Percentiles rank a stretch among this genome's conserved stretches.
Conservation (phyloP, 2,329 filamentous ascomycete genomes). For the Metarhizium anisopliae region DNA sequence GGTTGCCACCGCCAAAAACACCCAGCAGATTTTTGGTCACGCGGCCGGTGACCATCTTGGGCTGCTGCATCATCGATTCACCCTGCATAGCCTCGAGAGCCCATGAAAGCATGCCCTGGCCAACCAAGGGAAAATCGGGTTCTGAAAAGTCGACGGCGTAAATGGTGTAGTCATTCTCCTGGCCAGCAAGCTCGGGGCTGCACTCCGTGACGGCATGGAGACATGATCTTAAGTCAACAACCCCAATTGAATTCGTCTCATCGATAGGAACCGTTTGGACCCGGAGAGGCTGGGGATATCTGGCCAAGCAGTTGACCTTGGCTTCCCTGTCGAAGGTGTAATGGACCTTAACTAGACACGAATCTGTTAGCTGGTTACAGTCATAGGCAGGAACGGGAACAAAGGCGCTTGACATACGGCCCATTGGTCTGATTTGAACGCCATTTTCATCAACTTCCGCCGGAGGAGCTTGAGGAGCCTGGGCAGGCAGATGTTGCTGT, state of each 20-base stretch:
- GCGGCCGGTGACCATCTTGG: conserved; percentile 76
- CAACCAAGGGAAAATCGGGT: conserved; percentile 83
- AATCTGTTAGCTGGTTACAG: conserved; percentile 11
- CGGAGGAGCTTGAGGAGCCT: conserved; percentile 12
- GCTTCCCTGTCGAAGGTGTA: conserved; percentile 91
- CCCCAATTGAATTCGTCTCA: conserved; percentile 70
- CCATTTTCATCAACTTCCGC: conserved; percentile 34
- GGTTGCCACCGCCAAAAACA: conserved; percentile 72
- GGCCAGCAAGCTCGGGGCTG: conserved; percentile 74
- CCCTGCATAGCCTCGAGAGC: conserved; percentile 44
- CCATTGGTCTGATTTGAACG: conserved; percentile 54
- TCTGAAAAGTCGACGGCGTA: conserved; percentile 97
- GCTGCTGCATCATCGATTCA: conserved; percentile 42
- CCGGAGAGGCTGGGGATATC: conserved; percentile 69
- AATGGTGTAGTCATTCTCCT: conserved; percentile 79
- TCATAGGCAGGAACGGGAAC: conserved; percentile 3
- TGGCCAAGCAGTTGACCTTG: conserved; percentile 82
- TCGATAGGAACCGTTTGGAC: conserved; percentile 77
- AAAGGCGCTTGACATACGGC: conserved; percentile 43
- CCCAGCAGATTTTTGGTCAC: conserved; percentile 81
- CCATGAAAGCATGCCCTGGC: conserved; percentile 91
- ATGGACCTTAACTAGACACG: conserved; percentile 73
- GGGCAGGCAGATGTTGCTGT: conserved; percentile 18
- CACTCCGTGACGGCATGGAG: conserved; percentile 67
- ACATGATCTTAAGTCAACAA: conserved; percentile 81